A percentile compares a stretch with the other conserved stretches of the same genome.
Evolutionary conservation across 2,329 filamentous ascomycete species (phyloP).

Genomic region (Sporothrix schenckii): DNA sequence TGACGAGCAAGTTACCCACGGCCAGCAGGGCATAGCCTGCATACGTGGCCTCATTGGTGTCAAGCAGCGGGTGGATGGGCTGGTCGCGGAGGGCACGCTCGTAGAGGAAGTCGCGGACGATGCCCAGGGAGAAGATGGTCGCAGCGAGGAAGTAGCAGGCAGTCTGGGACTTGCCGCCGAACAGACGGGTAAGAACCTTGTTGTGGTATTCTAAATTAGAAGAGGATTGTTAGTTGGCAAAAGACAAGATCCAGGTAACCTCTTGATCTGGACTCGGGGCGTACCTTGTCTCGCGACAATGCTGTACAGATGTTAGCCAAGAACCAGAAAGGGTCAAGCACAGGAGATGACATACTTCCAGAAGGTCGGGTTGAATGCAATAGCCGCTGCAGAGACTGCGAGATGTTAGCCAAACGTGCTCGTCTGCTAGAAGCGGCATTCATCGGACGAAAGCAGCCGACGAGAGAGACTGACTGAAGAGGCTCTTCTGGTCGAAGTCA

Average conservation of each 20-base stretch:
- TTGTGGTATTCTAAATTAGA: conserved; percentile 77
- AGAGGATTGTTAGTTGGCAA: conserved; percentile 19
- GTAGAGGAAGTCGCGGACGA: conserved; percentile 86
- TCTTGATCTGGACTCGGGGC: background rate
- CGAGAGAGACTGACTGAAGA: conserved; percentile 59
- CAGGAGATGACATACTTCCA: conserved; percentile 76
- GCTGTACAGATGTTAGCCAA: conserved; percentile 54
- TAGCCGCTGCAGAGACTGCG: conserved; percentile 75
- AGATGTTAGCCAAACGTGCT: background rate
- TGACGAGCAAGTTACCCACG: conserved; percentile 78
- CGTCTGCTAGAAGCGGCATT: background rate
- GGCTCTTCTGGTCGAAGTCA: conserved; percentile 67
- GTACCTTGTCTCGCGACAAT: conserved; percentile 81
- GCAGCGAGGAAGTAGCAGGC: conserved; percentile 90
- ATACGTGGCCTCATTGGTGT: conserved; percentile 60
- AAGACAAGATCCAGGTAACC: background rate
- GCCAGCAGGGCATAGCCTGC: conserved; percentile 72
- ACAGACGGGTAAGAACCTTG: conserved; percentile 84
- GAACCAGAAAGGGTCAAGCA: background rate
- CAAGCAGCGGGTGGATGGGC: conserved; percentile 74
- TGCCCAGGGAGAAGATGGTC: conserved; percentile 88
- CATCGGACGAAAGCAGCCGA: background rate
- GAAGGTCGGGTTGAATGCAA: conserved; percentile 97
- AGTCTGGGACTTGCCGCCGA: conserved; percentile 72
- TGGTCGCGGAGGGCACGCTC: conserved; percentile 76